Conservation (phyloP, 2,329 filamentous ascomycete genomes). For the Phialemoniopsis sp. region DNA sequence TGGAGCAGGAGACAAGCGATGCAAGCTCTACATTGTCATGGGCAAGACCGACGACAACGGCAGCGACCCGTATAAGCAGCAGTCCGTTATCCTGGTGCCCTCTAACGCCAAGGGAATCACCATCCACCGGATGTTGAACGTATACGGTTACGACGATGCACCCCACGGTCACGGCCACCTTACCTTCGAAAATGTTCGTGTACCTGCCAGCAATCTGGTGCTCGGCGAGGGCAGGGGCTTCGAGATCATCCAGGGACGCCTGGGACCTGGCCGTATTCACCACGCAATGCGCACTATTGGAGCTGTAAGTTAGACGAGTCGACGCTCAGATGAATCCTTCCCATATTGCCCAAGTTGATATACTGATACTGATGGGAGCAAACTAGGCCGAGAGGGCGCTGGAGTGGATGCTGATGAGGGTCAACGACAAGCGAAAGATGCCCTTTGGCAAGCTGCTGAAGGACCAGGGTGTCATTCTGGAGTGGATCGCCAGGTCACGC, state of each 20-base stretch:
- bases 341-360: no score
- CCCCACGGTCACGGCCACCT: slow-evolving; percentile 96
- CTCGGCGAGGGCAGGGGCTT: slow-evolving; percentile 93
- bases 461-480: slow-evolving; percentile 90
- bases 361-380: background rate
- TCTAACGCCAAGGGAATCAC: slow-evolving; percentile 77
- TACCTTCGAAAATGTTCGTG: slow-evolving; percentile 82
- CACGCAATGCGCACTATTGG: slow-evolving; percentile 96
- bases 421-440: slow-evolving; percentile 88
- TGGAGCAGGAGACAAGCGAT: slow-evolving; percentile 88
- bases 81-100: slow-evolving; percentile 89
- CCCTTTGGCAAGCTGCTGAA: slow-evolving; percentile 85
- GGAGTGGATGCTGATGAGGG: slow-evolving; percentile 89
- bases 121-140: slow-evolving; percentile 88
- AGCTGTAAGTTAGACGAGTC: slow-evolving; percentile 45
- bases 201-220: slow-evolving; percentile 79
- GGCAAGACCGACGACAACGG: slow-evolving; percentile 81
- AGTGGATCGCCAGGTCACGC: slow-evolving; percentile 88
- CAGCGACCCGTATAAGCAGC: slow-evolving; percentile 77
- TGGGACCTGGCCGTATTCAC: slow-evolving; percentile 94
- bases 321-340: no score
- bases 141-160: slow-evolving; percentile 97
- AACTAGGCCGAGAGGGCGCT: slow-evolving; percentile 75
- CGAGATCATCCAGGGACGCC: slow-evolving; percentile 95
- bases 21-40: slow-evolving; percentile 94